Evolutionary conservation across 768 basidiomycete genomes (phyloP), one percentile per base, ranked within the genome.

Genomic region (Lentinula sp.): DNA sequence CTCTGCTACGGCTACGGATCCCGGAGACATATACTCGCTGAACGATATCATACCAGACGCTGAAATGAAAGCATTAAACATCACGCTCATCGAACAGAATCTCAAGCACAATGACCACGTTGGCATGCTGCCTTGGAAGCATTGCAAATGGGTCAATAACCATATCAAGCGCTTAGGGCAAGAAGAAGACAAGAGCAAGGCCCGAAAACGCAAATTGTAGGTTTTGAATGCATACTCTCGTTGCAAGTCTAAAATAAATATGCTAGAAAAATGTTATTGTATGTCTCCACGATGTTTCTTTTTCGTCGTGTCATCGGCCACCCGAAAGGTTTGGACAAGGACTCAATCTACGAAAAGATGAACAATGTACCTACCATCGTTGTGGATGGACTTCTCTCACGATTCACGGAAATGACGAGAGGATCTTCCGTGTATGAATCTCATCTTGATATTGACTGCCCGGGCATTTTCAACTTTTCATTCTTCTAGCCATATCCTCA

Each of bases 241-340:
- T 32, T 13, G 21, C 35, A 7, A 23, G 13, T 10, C 34, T 57
- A 60, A 54, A 62, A 28, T 32, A 54, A 62, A 28, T 32, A 23
- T 5, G n/a, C 35, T 67, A 93, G 92, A 52, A 89, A 88, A 74
- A 83, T 90, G 51, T 66, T 94, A 34, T 75, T 88, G 61, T 95
- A 93, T 74, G 87, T 96, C 64, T 85, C 93, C 1, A 75, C 82
- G n/a, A 87, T 98, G 81, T 76, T 95, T 62, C 76, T 81, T 8
- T 89, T 95, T 74, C 80, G 83, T 49, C 76, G 78, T 64, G 68
- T 78, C 0, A 73, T 79, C 6, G 65, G 69, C 32, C 64, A 65
- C 59, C 73, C 74, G 60, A 56, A 72, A 72, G 64, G 70, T 35
- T 64, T 82, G 67, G 70, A 83, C 48, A 83, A 85, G 65, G 78